phyloP scores from a whole-genome alignment of 352 stramenopile genomes.

The Phytopythium oedochilum region DNA sequence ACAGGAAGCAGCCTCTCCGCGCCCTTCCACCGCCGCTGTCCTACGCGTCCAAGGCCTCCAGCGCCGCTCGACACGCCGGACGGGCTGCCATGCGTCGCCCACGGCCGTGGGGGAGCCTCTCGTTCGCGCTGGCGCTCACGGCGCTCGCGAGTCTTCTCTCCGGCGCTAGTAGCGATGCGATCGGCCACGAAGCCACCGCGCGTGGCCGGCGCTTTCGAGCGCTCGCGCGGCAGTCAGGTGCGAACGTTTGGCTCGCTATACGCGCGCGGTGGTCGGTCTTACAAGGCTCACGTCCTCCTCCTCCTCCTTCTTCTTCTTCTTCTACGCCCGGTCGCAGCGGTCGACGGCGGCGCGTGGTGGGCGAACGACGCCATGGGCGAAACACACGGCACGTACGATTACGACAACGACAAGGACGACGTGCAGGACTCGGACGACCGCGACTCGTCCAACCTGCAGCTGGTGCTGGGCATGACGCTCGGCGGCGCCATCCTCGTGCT shows the following conservation, averaged over 20 bases:
- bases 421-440: constrained; percentile 11
- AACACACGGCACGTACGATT: neutral
- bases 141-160: neutral
- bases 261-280: too few species aligned
- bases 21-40: too few species aligned
- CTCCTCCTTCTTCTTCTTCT: too few species aligned
- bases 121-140: neutral
- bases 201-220: too few species aligned
- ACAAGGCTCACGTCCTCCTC: too few species aligned
- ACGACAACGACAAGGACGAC: neutral
- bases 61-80: neutral
- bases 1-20: neutral
- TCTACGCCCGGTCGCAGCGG: too few species aligned
- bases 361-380: constrained; percentile 3
- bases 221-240: neutral
- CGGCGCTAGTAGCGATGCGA: neutral
- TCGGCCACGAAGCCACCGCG: neutral
- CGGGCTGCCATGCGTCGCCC: neutral
- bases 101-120: neutral
- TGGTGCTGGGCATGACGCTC: constrained; percentile 30
- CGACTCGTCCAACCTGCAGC: constrained; percentile 13
- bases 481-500: constrained; percentile 27
- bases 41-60: too few species aligned
- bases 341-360: neutral
- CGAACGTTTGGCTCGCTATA: too few species aligned